Percentiles rank a stretch among this genome's conserved stretches.
phyloP scores from a whole-genome alignment of 2,329 filamentous ascomycete genomes.

The Lachnellula subtilissima region DNA sequence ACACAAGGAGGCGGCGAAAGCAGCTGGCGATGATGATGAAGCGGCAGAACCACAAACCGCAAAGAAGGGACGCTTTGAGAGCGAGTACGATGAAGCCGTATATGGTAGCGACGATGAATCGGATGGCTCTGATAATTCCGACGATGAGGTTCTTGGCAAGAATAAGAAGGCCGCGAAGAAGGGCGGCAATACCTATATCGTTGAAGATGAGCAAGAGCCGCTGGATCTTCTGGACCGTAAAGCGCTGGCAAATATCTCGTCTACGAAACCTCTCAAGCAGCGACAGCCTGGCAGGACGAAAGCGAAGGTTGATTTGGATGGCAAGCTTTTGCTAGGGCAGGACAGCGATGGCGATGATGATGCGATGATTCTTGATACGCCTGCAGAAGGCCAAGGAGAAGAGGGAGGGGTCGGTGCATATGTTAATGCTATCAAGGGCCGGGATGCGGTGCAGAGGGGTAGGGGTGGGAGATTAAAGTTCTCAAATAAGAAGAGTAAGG shows the following conservation, averaged over 20 bases:
- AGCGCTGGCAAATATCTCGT: slow-evolving; percentile 88
- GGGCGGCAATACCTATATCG: slow-evolving; percentile 73
- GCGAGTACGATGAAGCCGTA: slow-evolving; percentile 92
- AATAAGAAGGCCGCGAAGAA: slow-evolving; percentile 48
- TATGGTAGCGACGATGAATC: slow-evolving; percentile 55
- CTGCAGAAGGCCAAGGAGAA: slow-evolving; percentile 35
- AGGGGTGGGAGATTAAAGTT: slow-evolving; percentile 67
- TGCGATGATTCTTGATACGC: slow-evolving; percentile 61
- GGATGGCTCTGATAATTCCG: slow-evolving; percentile 58
- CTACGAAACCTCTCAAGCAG: slow-evolving; percentile 71
- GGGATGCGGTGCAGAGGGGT: slow-evolving; percentile 60
- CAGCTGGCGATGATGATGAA: slow-evolving; percentile 51
- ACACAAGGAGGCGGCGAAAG: slow-evolving; percentile 69
- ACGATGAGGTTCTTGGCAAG: slow-evolving; percentile 50
- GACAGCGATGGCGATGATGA: slow-evolving; percentile 48
- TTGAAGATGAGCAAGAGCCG: slow-evolving; percentile 91
- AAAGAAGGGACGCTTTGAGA: slow-evolving; percentile 68
- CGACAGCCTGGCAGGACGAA: slow-evolving; percentile 48
- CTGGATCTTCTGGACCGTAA: slow-evolving; percentile 87
- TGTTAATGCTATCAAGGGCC: slow-evolving; percentile 63
- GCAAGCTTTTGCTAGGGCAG: slow-evolving; percentile 70
- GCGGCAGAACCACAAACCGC: slow-evolving; percentile 44
- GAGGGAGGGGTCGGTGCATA: slow-evolving; percentile 62
- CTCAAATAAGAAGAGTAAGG: slow-evolving; percentile 57
- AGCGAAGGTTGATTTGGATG: slow-evolving; percentile 68